These are phyloP conservation scores for Lentinula aciculospora DNA, from an alignment of 768 basidiomycete species.

Conservation along the genomic window DNA sequence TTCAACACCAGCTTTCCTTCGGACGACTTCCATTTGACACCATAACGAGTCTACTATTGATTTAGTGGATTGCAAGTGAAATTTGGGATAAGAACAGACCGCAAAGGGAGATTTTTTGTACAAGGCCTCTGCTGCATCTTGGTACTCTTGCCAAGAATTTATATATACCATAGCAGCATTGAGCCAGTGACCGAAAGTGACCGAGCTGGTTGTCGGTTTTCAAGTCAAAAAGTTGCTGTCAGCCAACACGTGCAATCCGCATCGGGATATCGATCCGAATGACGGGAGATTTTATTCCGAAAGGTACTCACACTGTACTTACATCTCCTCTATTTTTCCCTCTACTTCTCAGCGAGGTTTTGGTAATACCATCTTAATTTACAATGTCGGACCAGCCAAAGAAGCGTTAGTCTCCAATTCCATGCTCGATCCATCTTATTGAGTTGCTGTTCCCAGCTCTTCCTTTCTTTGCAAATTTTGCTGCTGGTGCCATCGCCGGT, in stretches of 20 bases:
- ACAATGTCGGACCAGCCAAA: slow-evolving; percentile 16
- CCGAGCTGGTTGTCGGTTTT: neutral
- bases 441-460: slow-evolving; percentile 43
- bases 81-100: slow-evolving; percentile 35
- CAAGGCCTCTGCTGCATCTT: slow-evolving; percentile 83
- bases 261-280: neutral
- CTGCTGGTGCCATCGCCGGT: slow-evolving; percentile 95
- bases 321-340: slow-evolving; percentile 5
- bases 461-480: slow-evolving; percentile 85
- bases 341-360: neutral
- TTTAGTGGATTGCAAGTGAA: neutral
- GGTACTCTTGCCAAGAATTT: slow-evolving; percentile 84
- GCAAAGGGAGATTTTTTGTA: slow-evolving; percentile 76
- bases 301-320: neutral
- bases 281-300: neutral
- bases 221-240: neutral
- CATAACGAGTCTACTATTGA: slow-evolving; percentile 70
- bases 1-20: slow-evolving; percentile 89
- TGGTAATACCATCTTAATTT: slow-evolving; percentile 5
- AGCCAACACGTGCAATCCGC: neutral
- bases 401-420: slow-evolving; percentile 22
- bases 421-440: neutral
- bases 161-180: slow-evolving; percentile 70
- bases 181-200: neutral
- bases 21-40: slow-evolving; percentile 84